phyloP scores from a whole-genome alignment of 257 asterid species.

The Cordia subcordata region DNA sequence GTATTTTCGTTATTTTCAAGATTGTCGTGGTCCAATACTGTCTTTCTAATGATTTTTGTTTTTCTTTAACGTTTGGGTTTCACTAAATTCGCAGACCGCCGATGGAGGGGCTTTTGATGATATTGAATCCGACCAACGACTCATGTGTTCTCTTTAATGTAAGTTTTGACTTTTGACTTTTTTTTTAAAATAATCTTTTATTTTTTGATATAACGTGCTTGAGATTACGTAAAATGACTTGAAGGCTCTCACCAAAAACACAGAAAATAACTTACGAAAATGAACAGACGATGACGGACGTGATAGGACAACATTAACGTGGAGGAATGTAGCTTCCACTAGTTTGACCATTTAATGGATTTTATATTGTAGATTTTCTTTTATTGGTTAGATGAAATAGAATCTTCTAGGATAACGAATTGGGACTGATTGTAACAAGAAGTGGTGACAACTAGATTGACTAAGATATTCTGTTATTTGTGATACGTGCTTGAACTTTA shows the following conservation, averaged over 20 bases:
- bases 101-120: slow-evolving; percentile 37
- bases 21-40: neutral
- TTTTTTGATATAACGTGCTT: too few species aligned
- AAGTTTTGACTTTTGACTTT: slow-evolving; percentile 10
- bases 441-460: too few species aligned
- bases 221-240: too few species aligned
- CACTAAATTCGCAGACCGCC: slow-evolving; percentile 23
- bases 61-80: neutral
- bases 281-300: neutral
- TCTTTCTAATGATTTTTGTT: neutral
- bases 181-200: too few species aligned
- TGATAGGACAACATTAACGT: slow-evolving; percentile 8
- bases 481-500: too few species aligned
- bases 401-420: too few species aligned
- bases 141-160: slow-evolving; percentile 51
- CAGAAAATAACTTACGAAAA: too few species aligned
- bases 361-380: too few species aligned
- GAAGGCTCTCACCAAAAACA: too few species aligned
- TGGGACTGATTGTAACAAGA: too few species aligned
- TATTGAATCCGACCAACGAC: slow-evolving; percentile 41
- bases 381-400: too few species aligned
- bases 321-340: slow-evolving; percentile 18
- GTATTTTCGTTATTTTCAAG: neutral
- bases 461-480: too few species aligned
- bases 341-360: slow-evolving; percentile 17